These are phyloP conservation scores for Russula abietina DNA, from an alignment of 768 basidiomycete genomes.

Conservation along the genomic window DNA sequence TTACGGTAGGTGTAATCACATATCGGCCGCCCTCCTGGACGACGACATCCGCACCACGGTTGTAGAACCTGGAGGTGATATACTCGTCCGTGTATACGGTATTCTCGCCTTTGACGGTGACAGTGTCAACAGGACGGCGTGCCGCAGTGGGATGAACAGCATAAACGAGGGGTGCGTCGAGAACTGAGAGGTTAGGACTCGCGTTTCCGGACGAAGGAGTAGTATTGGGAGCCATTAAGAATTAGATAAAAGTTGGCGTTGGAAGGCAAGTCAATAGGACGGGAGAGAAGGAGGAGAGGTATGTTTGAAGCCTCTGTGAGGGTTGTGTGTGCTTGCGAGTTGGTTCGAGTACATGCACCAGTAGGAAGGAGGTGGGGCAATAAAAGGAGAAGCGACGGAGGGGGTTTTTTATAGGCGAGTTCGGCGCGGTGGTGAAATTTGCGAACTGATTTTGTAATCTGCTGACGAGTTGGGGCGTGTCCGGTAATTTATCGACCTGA, in stretches of 20 bases:
- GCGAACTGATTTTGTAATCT: background rate
- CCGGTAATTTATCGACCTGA: background rate
- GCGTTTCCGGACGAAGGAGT: conserved; percentile 48
- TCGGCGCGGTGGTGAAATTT: background rate
- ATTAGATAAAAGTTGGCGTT: conserved; percentile 27
- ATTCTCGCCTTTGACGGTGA: conserved; percentile 78
- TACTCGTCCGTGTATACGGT: conserved; percentile 75
- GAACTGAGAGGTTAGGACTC: conserved; percentile 60
- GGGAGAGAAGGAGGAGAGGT: conserved; percentile 60
- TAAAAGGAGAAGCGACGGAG: background rate
- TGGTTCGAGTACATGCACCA: conserved; percentile 93
- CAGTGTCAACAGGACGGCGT: conserved; percentile 61
- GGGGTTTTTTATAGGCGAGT: conserved; percentile 13
- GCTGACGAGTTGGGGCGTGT: background rate
- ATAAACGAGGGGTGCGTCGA: conserved; percentile 60
- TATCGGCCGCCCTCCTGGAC: conserved; percentile 64
- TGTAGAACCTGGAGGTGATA: conserved; percentile 76
- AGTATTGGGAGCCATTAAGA: conserved; percentile 45
- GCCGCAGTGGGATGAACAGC: conserved; percentile 81
- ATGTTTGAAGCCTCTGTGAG: conserved; percentile 83
- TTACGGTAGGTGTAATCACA: conserved; percentile 70
- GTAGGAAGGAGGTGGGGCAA: conserved; percentile 1
- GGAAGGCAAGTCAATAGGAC: conserved; percentile 29
- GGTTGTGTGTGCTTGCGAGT: conserved; percentile 84
- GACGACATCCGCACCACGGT: conserved; percentile 69